Percentiles rank a stretch among this genome's conserved stretches.
phyloP scores from a whole-genome alignment of 495 filamentous ascomycete species.

The Hypoxylon cercidicola region DNA sequence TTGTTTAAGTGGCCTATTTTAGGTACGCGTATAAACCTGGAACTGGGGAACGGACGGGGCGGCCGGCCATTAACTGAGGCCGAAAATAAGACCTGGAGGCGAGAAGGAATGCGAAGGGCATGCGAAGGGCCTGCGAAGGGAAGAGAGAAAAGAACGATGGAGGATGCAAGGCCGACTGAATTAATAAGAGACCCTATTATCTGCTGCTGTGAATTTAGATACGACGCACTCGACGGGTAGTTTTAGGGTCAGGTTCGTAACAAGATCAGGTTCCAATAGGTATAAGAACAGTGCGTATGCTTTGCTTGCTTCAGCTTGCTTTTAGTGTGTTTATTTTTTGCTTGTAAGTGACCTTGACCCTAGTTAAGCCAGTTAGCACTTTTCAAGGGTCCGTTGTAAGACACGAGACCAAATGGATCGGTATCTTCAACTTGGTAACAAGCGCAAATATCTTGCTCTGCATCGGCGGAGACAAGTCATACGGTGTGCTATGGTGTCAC shows the following conservation, averaged over 20 bases:
- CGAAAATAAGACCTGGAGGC: conserved; percentile 26
- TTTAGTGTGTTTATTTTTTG: conserved; percentile 20
- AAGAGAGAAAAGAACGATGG: conserved; percentile 3
- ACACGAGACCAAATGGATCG: conserved; percentile 16
- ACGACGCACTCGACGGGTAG: no score
- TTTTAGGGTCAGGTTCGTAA: conserved; percentile 3
- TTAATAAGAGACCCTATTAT: not conserved
- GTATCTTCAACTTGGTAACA: not conserved
- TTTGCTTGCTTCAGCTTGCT: conserved; percentile 29
- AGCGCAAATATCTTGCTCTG: conserved; percentile 20
- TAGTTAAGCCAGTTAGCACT: conserved; percentile 25
- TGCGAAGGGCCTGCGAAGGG: not conserved
- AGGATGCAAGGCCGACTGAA: not conserved
- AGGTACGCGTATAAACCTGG: conserved; percentile 3
- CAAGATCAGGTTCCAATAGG: conserved; percentile 32
- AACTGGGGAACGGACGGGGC: conserved; percentile 13
- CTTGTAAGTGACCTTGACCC: not conserved
- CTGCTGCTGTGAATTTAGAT: not conserved
- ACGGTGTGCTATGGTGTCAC: conserved; percentile 11
- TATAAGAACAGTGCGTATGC: conserved; percentile 23
- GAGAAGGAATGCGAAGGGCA: conserved; percentile 3
- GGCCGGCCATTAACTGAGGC: conserved; percentile 34
- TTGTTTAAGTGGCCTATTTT: conserved; percentile 3
- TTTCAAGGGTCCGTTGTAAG: conserved; percentile 14
- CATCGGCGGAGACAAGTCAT: conserved; percentile 8